Evolutionary conservation across 2,329 filamentous ascomycete species (phyloP), one percentile per base, ranked within the genome.

Genomic region (Fusarium albidum): DNA sequence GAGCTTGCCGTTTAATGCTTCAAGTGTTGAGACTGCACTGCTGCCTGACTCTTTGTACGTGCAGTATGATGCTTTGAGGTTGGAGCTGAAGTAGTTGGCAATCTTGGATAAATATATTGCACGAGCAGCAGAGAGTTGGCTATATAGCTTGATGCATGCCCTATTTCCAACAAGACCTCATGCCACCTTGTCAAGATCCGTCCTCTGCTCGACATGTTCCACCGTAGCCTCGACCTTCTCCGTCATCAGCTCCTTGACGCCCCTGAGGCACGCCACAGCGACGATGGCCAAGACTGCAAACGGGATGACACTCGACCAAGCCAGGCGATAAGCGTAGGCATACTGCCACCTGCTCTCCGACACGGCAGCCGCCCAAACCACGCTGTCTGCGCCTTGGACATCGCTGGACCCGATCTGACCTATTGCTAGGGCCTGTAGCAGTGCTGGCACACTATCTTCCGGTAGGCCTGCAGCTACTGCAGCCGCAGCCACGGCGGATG

Each of bases 41-140:
- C 57, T 87, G 34, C 78, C 83, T 0, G 71, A 72, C 41, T 77
- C 76, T 0, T 71, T 84, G 0, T 88, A 87, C 68, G 79, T 88
- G 1, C 84, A 88, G 71, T 88, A 88, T 58, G 85, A 88, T 71
- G 84, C 85, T 1, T 61, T 88, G 65, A 75, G 84, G 44, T 57
- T 87, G 37, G 84, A 88, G 62, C 63, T 87, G 0, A 55, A 55
- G 40, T 63, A 48, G 12, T 9, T n/a, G n/a, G n/a, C n/a, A n/a
- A n/a, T n/a, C n/a, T n/a, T n/a, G n/a, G n/a, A n/a, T n/a, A n/a
- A n/a, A n/a, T n/a, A n/a, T n/a, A n/a, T n/a, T n/a, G n/a, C n/a
- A n/a, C n/a, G n/a, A n/a, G n/a, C n/a, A n/a, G n/a, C n/a, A n/a
- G n/a, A n/a, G n/a, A n/a, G n/a, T n/a, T n/a, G n/a, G n/a, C n/a